phyloP scores from a whole-genome alignment of 306 rosid genomes.

The Lathyrus aphaca region DNA sequence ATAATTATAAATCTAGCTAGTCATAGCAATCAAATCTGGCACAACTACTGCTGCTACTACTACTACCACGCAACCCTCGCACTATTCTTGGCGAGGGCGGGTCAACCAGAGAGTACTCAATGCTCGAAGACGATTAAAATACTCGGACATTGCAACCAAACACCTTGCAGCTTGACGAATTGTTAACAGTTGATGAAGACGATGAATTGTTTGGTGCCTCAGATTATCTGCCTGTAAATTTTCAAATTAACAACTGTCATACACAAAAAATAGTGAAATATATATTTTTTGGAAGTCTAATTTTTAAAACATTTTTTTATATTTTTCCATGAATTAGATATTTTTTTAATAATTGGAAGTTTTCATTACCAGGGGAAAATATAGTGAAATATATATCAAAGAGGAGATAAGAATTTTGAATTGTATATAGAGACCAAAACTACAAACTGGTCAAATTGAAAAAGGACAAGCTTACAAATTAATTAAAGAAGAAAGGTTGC shows the following conservation, averaged over 20 bases:
- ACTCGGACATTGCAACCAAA: conserved; percentile 81
- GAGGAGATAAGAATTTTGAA: conserved; percentile 1
- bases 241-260: background rate
- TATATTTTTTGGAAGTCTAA: too few species aligned
- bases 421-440: background rate
- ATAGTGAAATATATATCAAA: background rate
- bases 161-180: conserved; percentile 86
- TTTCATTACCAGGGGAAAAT: too few species aligned
- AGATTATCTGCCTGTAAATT: conserved; percentile 82
- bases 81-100: conserved; percentile 77
- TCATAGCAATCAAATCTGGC: background rate
- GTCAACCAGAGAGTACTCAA: conserved; percentile 89
- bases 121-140: conserved; percentile 89
- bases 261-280: too few species aligned
- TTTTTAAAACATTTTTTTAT: too few species aligned
- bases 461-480: conserved; percentile 18
- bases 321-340: too few species aligned
- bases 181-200: conserved; percentile 71
- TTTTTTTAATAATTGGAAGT: too few species aligned
- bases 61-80: background rate
- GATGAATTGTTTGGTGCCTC: conserved; percentile 77
- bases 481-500: conserved; percentile 19
- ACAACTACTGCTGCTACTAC: background rate
- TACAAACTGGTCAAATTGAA: conserved; percentile 34
- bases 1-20: conserved; percentile 23